phyloP scores from a whole-genome alignment of 2,329 filamentous ascomycete species.

The Lecanicillium sp. region DNA sequence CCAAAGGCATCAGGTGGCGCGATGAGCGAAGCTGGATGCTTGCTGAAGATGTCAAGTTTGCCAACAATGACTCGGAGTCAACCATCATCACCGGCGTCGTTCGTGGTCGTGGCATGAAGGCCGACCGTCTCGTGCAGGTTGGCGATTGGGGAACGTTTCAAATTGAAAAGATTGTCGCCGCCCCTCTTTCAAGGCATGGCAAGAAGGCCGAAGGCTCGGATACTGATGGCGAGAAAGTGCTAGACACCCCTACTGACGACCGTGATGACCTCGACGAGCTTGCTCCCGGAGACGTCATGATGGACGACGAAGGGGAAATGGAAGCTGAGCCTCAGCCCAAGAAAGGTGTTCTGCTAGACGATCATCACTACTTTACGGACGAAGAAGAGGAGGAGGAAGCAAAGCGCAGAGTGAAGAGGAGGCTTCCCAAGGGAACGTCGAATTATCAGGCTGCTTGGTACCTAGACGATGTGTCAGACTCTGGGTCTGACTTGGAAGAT shows the following conservation, averaged over 20 bases:
- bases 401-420: constrained; percentile 52
- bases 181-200: constrained; percentile 54
- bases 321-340: constrained; percentile 36
- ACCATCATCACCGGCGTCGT: constrained; percentile 78
- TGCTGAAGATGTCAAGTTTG: constrained; percentile 72
- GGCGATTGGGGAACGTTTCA: constrained; percentile 94
- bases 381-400: constrained; percentile 51
- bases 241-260: constrained; percentile 69
- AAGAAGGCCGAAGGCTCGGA: constrained; percentile 66
- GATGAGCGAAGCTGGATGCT: constrained; percentile 96
- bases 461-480: constrained; percentile 70
- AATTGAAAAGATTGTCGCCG: constrained; percentile 78
- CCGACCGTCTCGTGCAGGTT: constrained; percentile 81
- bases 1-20: constrained; percentile 91
- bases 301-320: constrained; percentile 47
- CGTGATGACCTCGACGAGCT: constrained; percentile 76
- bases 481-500: constrained; percentile 76
- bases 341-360: constrained; percentile 88
- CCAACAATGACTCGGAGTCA: constrained; percentile 47
- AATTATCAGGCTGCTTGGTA: constrained; percentile 94
- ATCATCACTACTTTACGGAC: constrained; percentile 97
- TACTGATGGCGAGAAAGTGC: constrained; percentile 40
- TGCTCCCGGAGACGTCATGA: constrained; percentile 76
- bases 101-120: constrained; percentile 77
- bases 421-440: constrained; percentile 83